Base-by-base conservation (phyloP, 2,329 filamentous ascomycete genomes). In the Coleophoma cylindrospora region DNA sequence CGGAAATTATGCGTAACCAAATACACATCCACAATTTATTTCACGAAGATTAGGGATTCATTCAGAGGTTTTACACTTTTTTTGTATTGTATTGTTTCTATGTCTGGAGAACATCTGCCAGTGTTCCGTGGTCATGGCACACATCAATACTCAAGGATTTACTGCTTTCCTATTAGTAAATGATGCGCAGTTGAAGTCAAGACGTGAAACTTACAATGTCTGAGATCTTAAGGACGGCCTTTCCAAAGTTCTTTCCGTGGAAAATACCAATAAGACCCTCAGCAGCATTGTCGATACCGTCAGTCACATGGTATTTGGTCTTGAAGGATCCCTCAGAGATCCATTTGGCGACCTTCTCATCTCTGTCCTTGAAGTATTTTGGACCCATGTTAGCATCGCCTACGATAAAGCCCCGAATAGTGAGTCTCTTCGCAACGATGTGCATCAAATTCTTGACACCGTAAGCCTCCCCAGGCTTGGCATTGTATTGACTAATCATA, bases 401-500 rank as follows among this genome's bases (percentile, higher is more conserved):
- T 38, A 87, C 83, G 50, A 89, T 83, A 69, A 89, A 89, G 2
- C 86, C 86, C 50, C 77, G 77, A 57, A 87, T 74, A 43, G 69
- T 83, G 57, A 89, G 51, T 40, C 84, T 73, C 72, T 86, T 87
- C 44, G 64, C 61, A 5, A 89, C 74, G 33, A 87, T 64, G 27
- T 76, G 60, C 64, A 78, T 74, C 40, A 87, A 59, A 67, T 87
- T 88, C 62, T 68, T 78, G 59, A 88, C 73, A 2, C 76, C 76
- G 64, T 87, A 87, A 11, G 66, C 68, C 40, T 86, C 74, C 4
- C 72, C 66, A 0, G 71, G 67, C 47, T 68, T 67, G 32, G 70
- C 52, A 68, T 87, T 88, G 72, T 89, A 89, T 61, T 87, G 79
- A 1, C 77, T 80, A 64, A 90, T 82, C 81, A 89, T 83, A 36